phyloP scores from a whole-genome alignment of 257 asterid genomes.

The Buddleja alternifolia region DNA sequence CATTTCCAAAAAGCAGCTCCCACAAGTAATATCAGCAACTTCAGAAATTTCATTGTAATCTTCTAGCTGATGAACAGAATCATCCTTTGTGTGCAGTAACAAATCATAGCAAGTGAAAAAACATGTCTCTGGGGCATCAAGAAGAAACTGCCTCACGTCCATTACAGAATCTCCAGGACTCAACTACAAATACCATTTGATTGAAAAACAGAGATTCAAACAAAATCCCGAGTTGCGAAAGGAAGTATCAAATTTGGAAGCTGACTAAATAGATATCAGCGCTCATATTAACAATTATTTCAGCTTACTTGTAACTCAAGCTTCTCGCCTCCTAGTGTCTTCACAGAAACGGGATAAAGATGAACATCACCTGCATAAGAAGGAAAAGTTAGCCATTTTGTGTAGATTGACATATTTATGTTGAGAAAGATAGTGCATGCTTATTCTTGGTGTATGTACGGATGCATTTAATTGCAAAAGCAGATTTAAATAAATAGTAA shows the following conservation, averaged over 20 bases:
- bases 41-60: conserved; percentile 94
- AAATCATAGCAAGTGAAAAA: conserved; percentile 91
- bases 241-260: neutral
- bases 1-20: conserved; percentile 92
- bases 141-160: conserved; percentile 98
- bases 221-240: neutral
- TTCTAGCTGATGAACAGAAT: conserved; percentile 75
- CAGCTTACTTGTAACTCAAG: conserved; percentile 83
- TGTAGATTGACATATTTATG: neutral
- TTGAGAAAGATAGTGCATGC: neutral
- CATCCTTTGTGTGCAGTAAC: conserved; percentile 78
- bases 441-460: neutral
- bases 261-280: neutral
- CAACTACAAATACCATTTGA: conserved; percentile 60
- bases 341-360: conserved; percentile 90
- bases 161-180: conserved; percentile 97
- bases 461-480: neutral
- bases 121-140: conserved; percentile 95
- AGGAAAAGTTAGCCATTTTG: conserved; percentile 8
- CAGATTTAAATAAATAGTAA: neutral
- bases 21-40: conserved; percentile 87
- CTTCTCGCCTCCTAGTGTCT: conserved; percentile 85
- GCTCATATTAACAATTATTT: conserved; percentile 5
- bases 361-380: conserved; percentile 67
- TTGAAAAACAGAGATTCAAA: conserved; percentile 20